Evolutionary conservation across 139 green algal species (phyloP), one percentile per base, ranked within the genome.

Genomic region (Coccomyxa sp.): DNA sequence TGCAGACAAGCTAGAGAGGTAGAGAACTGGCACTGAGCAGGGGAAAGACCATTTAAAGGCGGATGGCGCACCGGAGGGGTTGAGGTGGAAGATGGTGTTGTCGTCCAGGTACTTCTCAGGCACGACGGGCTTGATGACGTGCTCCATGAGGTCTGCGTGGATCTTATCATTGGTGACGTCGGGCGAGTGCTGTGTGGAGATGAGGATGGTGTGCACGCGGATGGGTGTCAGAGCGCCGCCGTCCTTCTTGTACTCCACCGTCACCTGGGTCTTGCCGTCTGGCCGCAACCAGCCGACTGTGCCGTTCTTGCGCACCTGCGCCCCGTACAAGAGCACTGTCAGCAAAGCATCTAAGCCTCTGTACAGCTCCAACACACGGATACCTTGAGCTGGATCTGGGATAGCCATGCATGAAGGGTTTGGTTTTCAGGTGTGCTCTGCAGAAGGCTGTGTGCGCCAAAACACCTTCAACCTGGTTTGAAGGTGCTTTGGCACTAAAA

Each of bases 61-160:
- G 38, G 38, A 7, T 51, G 38, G 7, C 23, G 71, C 58, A 71
- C 97, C 97, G 14, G 93, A 98, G 74, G 97, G 97, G 92, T 99
- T 99, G 45, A 99, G 90, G 90, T 99, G 97, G 96, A 97, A 99
- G 91, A 99, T 99, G 86, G 97, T 99, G 68, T 99, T 96, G 85
- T 99, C 95, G 85, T 99, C 97, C 67, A 99, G 82, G 91, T 99
- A 99, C 91, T 98, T 96, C 21, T 85, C 93, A 15, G 97, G 95
- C 57, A 99, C 95, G 23, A 99, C 97, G 16, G 95, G 93, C 96
- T 98, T 99, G 91, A 99, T 99, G 28, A 99, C 97, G 79, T 99
- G 92, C 93, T 99, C 94, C 94, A 98, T 96, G 79, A 99, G 89
- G 79, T 97, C 94, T 79, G 93, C 89, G 83, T 94, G 90, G 88